Conservation (phyloP, 2,329 filamentous ascomycete species). For the Neurospora sp. region DNA sequence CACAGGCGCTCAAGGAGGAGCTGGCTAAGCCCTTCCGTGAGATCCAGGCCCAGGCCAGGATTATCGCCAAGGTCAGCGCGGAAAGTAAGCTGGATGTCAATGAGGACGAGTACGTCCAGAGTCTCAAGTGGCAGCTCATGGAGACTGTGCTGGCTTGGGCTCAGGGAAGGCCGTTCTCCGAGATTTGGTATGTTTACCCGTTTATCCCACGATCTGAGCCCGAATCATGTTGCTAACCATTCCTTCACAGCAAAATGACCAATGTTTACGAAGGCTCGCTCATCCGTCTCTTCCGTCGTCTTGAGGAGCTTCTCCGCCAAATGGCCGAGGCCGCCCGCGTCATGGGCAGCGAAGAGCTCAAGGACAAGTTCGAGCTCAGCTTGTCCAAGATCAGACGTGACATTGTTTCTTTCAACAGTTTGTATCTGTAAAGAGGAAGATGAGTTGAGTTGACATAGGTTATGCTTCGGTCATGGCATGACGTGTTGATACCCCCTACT, state of each 20-base stretch:
- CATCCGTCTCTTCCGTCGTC: conserved; percentile 87
- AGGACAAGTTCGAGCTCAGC: conserved; percentile 82
- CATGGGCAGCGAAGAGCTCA: conserved; percentile 93
- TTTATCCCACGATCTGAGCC: not conserved
- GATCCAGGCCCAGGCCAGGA: conserved; percentile 76
- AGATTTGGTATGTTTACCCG: conserved; percentile 71
- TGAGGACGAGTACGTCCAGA: conserved; percentile 84
- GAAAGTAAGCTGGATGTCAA: conserved; percentile 93
- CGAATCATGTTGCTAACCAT: not conserved
- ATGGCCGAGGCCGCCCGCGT: conserved; percentile 94
- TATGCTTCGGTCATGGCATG: not conserved
- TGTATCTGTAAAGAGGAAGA: conserved; percentile 16
- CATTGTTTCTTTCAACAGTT: conserved; percentile 51
- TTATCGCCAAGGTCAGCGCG: conserved; percentile 85
- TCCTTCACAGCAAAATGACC: conserved; percentile 71
- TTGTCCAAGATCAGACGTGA: conserved; percentile 81
- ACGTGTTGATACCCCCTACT: not conserved
- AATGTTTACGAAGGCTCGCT: conserved; percentile 95
- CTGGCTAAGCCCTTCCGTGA: conserved; percentile 77
- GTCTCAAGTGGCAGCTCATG: conserved; percentile 93
- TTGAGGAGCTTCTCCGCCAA: conserved; percentile 89
- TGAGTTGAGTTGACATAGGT: not conserved
- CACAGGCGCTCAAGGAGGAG: conserved; percentile 69
- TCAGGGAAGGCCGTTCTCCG: conserved; percentile 77
- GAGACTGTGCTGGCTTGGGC: conserved; percentile 91